phyloP scores from a whole-genome alignment of 257 asterid genomes.

The Petunia secreta region DNA sequence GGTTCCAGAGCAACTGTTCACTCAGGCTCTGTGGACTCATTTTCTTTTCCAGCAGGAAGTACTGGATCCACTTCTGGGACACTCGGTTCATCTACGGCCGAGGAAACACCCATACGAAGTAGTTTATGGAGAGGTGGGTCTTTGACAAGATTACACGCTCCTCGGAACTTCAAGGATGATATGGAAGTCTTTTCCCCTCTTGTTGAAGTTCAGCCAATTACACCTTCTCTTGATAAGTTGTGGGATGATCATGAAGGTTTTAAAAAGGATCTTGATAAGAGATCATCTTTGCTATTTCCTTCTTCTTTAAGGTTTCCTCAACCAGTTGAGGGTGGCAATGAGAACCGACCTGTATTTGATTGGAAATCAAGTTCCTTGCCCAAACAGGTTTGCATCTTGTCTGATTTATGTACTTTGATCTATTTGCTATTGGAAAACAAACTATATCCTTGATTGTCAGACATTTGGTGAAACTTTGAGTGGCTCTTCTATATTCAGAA shows the following conservation, averaged over 20 bases:
- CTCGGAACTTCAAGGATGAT: slow-evolving; percentile 93
- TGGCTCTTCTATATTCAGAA: background rate
- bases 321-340: slow-evolving; percentile 66
- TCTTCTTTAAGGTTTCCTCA: slow-evolving; percentile 71
- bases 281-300: slow-evolving; percentile 58
- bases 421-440: background rate
- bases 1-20: slow-evolving; percentile 70
- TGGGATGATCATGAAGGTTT: slow-evolving; percentile 66
- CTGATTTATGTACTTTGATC: background rate
- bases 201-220: slow-evolving; percentile 91
- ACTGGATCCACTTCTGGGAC: slow-evolving; percentile 49
- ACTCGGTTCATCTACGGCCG: slow-evolving; percentile 49
- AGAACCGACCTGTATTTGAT: slow-evolving; percentile 64
- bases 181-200: slow-evolving; percentile 98
- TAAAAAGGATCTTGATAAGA: slow-evolving; percentile 69
- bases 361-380: slow-evolving; percentile 67
- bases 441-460: background rate
- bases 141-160: slow-evolving; percentile 75
- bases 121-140: slow-evolving; percentile 66
- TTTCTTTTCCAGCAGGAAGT: slow-evolving; percentile 58
- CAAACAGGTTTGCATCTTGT: slow-evolving; percentile 63
- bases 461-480: slow-evolving; percentile 7
- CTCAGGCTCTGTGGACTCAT: slow-evolving; percentile 61
- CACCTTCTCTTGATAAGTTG: slow-evolving; percentile 82
- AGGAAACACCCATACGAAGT: slow-evolving; percentile 75